These are phyloP conservation scores for Paraphoma sp. DNA, from an alignment of 2,329 filamentous ascomycete species.

Conservation along the genomic window DNA sequence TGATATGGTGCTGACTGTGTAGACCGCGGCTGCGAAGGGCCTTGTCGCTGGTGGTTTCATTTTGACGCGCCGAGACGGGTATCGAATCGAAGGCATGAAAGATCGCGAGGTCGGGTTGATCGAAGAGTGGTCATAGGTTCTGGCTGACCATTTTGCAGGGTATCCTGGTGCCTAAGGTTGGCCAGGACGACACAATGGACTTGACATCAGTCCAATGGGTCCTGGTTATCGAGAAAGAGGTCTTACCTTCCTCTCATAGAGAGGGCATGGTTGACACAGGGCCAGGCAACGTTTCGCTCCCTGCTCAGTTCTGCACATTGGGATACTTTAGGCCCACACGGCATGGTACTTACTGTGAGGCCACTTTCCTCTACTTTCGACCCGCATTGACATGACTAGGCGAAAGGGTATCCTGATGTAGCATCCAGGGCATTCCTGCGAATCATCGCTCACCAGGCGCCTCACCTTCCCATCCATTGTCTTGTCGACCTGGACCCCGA, in stretches of 20 bases:
- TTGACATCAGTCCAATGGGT: constrained; percentile 66
- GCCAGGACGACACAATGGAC: constrained; percentile 58
- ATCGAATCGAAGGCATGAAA: constrained; percentile 48
- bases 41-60: constrained; percentile 67
- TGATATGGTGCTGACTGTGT: constrained; percentile 2
- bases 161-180: constrained; percentile 63
- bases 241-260: constrained; percentile 31
- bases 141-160: constrained; percentile 55
- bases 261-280: constrained; percentile 17
- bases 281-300: constrained; percentile 75
- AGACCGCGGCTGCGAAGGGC: constrained; percentile 79
- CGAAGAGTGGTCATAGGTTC: neutral
- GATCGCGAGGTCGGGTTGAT: constrained; percentile 46
- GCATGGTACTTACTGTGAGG: constrained; percentile 72
- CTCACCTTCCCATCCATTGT: constrained; percentile 61
- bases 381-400: constrained; percentile 55
- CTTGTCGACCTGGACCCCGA: constrained; percentile 80
- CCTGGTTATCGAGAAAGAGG: constrained; percentile 81
- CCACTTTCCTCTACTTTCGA: neutral
- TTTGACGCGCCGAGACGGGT: constrained; percentile 56
- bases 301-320: constrained; percentile 66
- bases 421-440: constrained; percentile 71
- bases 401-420: constrained; percentile 83
- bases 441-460: constrained; percentile 42
- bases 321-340: constrained; percentile 58